Evolutionary conservation across 371 early-diverging fungal genomes (phyloP).

Genomic region (Vittaforma corneae): DNA sequence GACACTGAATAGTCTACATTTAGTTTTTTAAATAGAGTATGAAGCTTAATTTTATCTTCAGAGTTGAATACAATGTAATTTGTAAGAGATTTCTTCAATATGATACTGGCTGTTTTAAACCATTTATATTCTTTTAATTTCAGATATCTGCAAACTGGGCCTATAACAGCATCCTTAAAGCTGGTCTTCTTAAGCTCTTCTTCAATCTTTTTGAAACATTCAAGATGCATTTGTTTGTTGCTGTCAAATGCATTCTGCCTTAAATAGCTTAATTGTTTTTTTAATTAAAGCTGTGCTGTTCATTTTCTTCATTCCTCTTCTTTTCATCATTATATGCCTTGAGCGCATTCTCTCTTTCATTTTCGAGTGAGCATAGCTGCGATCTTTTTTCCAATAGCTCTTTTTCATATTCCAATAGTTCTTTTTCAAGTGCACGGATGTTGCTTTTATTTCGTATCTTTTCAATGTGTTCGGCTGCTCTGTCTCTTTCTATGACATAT

Average conservation of each 20-base stretch:
- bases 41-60: constrained; percentile 38
- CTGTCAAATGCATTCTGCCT: constrained; percentile 9
- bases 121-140: constrained; percentile 54
- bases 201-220: not conserved
- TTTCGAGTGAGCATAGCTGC: too few species aligned
- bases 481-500: constrained; percentile 1
- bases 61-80: constrained; percentile 53
- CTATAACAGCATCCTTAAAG: constrained; percentile 46
- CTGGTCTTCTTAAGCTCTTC: constrained; percentile 31
- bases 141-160: constrained; percentile 52
- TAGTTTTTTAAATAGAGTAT: constrained; percentile 41
- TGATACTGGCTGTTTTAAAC: constrained; percentile 47
- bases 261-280: constrained; percentile 45
- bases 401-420: not conserved
- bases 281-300: constrained; percentile 18
- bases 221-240: constrained; percentile 3
- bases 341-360: not conserved
- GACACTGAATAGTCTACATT: constrained; percentile 29
- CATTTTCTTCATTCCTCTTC: constrained; percentile 4
- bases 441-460: constrained; percentile 2
- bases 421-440: constrained; percentile 3
- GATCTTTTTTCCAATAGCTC: constrained; percentile 5
- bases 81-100: constrained; percentile 40
- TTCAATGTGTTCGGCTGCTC: constrained; percentile 5
- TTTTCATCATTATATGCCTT: constrained; percentile 14